Conservation (phyloP, 495 filamentous ascomycete genomes). For the Daldinia loculata region DNA sequence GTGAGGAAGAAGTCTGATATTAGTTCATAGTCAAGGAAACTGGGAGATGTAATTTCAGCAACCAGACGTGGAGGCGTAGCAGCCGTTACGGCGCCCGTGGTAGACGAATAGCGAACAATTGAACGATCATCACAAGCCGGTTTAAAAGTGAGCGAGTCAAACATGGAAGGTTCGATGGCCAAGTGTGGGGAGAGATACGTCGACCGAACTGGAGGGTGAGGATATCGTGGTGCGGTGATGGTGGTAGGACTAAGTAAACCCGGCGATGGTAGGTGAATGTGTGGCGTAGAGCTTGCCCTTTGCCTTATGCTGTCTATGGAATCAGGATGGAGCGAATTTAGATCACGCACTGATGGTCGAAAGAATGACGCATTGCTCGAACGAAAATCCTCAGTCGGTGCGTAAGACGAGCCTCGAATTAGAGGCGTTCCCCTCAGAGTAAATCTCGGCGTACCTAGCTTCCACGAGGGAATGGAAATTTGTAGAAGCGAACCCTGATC, state of each 20-base stretch:
- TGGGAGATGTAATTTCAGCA: slow-evolving; percentile 96
- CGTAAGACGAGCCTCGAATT: slow-evolving; percentile 77
- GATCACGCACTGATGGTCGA: slow-evolving; percentile 42
- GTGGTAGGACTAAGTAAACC: slow-evolving; percentile 37
- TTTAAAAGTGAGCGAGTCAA: slow-evolving; percentile 77
- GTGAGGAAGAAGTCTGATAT: slow-evolving; percentile 99
- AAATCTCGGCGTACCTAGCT: slow-evolving; percentile 83
- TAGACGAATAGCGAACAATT: slow-evolving; percentile 82
- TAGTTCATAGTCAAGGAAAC: slow-evolving; percentile 96
- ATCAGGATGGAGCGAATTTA: slow-evolving; percentile 40
- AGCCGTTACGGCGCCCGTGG: slow-evolving; percentile 78
- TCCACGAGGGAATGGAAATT: slow-evolving; percentile 86
- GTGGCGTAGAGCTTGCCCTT: slow-evolving; percentile 45
- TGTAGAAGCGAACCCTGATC: slow-evolving; percentile 68
- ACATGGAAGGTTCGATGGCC: slow-evolving; percentile 70
- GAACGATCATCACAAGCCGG: slow-evolving; percentile 75
- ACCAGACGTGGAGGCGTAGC: slow-evolving; percentile 92
- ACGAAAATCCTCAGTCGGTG: slow-evolving; percentile 60
- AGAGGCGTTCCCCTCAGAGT: slow-evolving; percentile 79
- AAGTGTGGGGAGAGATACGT: slow-evolving; percentile 57
- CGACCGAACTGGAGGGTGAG: slow-evolving; percentile 45
- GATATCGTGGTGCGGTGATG: slow-evolving; percentile 39
- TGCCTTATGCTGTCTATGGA: slow-evolving; percentile 42
- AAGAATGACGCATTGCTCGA: slow-evolving; percentile 56
- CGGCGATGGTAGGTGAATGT: slow-evolving; percentile 41